Conservation (phyloP, 306 rosid genomes). For the Sophora flavescens region DNA sequence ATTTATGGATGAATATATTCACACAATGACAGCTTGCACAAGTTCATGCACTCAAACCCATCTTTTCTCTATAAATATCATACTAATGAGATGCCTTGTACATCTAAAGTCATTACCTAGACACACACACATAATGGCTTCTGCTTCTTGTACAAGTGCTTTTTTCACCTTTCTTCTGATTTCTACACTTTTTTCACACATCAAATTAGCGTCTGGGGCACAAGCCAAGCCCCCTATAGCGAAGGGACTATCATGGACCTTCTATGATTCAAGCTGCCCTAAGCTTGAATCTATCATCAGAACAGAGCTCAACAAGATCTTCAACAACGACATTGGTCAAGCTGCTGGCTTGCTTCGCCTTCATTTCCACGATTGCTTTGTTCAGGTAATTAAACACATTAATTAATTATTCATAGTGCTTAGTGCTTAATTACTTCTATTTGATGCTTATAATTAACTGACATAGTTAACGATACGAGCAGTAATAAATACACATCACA, state of each 20-base stretch:
- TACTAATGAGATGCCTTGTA: neutral
- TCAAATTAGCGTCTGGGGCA: constrained; percentile 30
- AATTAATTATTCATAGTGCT: too few relatives aligned
- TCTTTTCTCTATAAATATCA: constrained; percentile 16
- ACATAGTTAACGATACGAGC: too few relatives aligned
- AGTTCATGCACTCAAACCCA: neutral
- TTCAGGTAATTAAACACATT: constrained; percentile 55
- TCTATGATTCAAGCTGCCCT: constrained; percentile 58
- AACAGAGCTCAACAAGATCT: constrained; percentile 62
- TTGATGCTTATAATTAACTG: too few relatives aligned
- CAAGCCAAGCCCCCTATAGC: constrained; percentile 43
- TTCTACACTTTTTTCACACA: constrained; percentile 35
- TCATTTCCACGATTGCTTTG: constrained; percentile 87
- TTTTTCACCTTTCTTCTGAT: constrained; percentile 31
- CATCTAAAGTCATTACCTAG: neutral
- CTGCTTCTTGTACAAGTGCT: neutral
- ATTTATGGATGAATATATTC: too few relatives aligned
- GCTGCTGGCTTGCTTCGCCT: constrained; percentile 85
- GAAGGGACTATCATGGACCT: constrained; percentile 50
- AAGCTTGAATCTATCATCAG: constrained; percentile 59
- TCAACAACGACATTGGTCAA: constrained; percentile 61
- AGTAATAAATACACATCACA: too few relatives aligned
- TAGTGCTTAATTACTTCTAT: too few relatives aligned
- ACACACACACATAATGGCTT: constrained; percentile 20
- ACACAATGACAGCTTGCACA: neutral